These are phyloP conservation scores for Carnegiea gigantea DNA, from an alignment of 179 eudicot species.

Conservation along the genomic window DNA sequence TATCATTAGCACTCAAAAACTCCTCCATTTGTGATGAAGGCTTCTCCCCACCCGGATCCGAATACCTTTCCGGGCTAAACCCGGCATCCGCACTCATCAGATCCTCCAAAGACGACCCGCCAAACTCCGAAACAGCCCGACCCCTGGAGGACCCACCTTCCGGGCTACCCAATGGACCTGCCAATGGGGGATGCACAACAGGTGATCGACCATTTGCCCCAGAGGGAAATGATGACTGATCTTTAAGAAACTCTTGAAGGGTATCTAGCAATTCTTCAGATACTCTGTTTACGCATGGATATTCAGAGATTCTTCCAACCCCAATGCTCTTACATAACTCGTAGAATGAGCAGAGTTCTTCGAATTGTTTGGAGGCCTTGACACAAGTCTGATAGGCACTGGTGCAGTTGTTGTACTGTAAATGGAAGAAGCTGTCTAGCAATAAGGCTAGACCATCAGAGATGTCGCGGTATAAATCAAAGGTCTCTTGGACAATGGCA, in stretches of 20 bases:
- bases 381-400: conserved; percentile 63
- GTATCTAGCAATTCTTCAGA: conserved; percentile 66
- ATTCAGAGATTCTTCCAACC: conserved; percentile 67
- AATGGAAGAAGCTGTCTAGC: conserved; percentile 72
- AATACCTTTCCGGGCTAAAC: conserved; percentile 50
- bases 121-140: conserved; percentile 29
- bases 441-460: conserved; percentile 67
- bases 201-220: conserved; percentile 21
- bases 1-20: conserved; percentile 26
- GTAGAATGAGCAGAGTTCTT: conserved; percentile 59
- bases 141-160: conserved; percentile 13
- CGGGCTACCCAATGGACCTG: conserved; percentile 21
- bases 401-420: conserved; percentile 55
- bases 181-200: conserved; percentile 22
- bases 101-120: conserved; percentile 64
- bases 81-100: conserved; percentile 51
- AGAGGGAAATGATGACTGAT: conserved; percentile 57
- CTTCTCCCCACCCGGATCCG: conserved; percentile 39
- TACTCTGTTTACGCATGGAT: conserved; percentile 58
- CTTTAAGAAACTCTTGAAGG: conserved; percentile 72
- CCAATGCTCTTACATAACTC: conserved; percentile 54
- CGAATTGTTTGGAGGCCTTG: conserved; percentile 68
- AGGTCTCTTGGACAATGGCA: conserved; percentile 77
- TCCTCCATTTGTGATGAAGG: conserved; percentile 32
- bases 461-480: conserved; percentile 74